Base-by-base conservation (phyloP, 192 early-diverging fungal genomes). In the Podila epicladia region DNA sequence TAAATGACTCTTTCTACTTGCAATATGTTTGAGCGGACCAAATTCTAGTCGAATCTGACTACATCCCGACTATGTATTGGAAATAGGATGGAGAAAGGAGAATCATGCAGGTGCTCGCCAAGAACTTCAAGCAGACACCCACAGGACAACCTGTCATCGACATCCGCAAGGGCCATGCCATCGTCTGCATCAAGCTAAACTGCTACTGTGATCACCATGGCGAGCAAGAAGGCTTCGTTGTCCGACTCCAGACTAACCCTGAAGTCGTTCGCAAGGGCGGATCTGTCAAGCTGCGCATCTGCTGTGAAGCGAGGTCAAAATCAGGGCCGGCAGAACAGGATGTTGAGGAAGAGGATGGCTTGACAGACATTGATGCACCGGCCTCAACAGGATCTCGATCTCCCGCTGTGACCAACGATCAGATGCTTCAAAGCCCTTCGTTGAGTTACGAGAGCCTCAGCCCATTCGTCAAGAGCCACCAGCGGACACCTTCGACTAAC, bases 191-290 rank as follows among this genome's bases (percentile, higher is more conserved):
- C 67, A 80, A 80, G 20, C 28, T 80, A 33, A 80, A 80, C 57
- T 80, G 77, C 58, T 80, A 80, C 48, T 80, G 77, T 45, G 77
- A 80, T 49, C 77, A 80, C 19, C 77, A 80, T 32, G 72, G 72
- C 29, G 77, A 80, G n/a, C 77, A 80, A 41, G 77, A 80, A 24
- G 77, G 77, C 8, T 80, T 80, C 33, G 62, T 80, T 1, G 77
- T 80, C 12, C 65, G 71, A 5, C 63, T 80, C 33, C 77, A 73
- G 31, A 80, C 77, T 0, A 59, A 33, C 2, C 71, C 77, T 11
- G 77, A 80, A 58, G 71, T 69, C 24, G 77, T 80, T 5, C 77
- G 77, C 28, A 61, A 69, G 57, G 77, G 77, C 60, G 77, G 77
- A 4, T 80, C 77, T n/a, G 77, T 80, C 32, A 80, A 80, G 55